Evolutionary conservation across 441 rosid genomes (phyloP), one percentile per base, ranked within the genome.

Genomic region (Populus hybrid): DNA sequence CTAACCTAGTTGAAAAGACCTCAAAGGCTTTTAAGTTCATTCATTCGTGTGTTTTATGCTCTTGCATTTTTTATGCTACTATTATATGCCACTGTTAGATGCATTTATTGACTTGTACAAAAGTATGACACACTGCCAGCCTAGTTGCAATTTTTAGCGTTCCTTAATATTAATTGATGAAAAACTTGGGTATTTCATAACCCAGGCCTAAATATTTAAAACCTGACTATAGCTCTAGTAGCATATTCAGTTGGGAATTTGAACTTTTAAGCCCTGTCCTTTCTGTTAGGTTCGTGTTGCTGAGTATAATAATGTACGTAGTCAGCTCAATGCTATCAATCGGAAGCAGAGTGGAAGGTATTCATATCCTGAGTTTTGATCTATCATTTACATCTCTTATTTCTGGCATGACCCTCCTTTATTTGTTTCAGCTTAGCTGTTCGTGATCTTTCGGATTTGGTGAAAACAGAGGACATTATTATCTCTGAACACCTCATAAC

Each of bases 311-410:
- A 94, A 89, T 86, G 89, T 94, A 63, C 97, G 98, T 7, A 88
- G 98, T 86, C 99, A 94, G 82, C 97, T 97, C 80, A 97, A 91
- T 88, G 94, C 97, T 74, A 93, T 94, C 66, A 97, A 93, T 80
- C 83, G 97, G 79, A 97, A 97, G 89, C 99, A 97, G 78, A 97
- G 94, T 87, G 99, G 99, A 83, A 97, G 99, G 99, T 94, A 78
- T 26, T 64, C 33, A 9, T 56, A 23, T 72, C 70, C 7, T 66
- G 33, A 45, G 9, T 83, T 56, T 76, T 29, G 33, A 63, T 56
- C 68, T 45, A 68, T 36, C 10, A 20, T 31, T 21, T 14, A 9
- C 5, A 2, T 59, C 23, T 77, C 35, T 56, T 24, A 1, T 64
- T 73, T 64, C 71, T 68, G 72, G 53, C 76, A 74, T 80, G 82